These are phyloP conservation scores for Fusarium xylarioides DNA, from an alignment of 2,329 filamentous ascomycete genomes.

Conservation along the genomic window DNA sequence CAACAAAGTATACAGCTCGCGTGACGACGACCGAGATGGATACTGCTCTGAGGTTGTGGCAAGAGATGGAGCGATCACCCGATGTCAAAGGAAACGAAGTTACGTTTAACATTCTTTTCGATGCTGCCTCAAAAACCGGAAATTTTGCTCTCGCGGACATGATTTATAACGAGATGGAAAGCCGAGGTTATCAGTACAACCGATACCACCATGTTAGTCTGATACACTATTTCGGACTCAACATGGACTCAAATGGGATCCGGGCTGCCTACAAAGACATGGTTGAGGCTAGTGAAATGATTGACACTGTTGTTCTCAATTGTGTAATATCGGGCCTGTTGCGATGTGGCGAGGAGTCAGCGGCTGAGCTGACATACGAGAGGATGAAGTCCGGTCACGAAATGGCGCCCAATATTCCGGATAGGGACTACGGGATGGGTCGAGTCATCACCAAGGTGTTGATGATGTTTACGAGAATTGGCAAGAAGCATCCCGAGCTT, in stretches of 20 bases:
- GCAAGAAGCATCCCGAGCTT: conserved; percentile 65
- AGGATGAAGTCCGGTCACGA: conserved; percentile 78
- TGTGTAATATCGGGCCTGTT: conserved; percentile 84
- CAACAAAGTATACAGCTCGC: conserved; percentile 73
- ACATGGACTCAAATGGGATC: conserved; percentile 76
- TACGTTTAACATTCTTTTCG: conserved; percentile 95
- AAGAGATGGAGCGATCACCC: conserved; percentile 83
- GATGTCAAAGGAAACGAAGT: conserved; percentile 73
- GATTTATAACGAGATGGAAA: conserved; percentile 82
- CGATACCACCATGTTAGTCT: conserved; percentile 83
- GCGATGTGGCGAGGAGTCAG: conserved; percentile 75
- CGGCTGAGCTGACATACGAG: conserved; percentile 82
- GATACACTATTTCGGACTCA: conserved; percentile 85
- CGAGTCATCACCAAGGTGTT: conserved; percentile 63
- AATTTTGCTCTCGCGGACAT: conserved; percentile 87
- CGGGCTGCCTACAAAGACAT: conserved; percentile 82
- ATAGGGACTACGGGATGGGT: conserved; percentile 56
- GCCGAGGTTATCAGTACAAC: conserved; percentile 72
- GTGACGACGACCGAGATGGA: conserved; percentile 65
- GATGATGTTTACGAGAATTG: conserved; percentile 66
- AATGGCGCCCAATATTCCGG: conserved; percentile 51
- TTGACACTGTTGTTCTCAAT: conserved; percentile 89
- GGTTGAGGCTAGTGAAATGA: conserved; percentile 84
- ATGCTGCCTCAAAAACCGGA: conserved; percentile 84
- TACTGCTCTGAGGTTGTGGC: conserved; percentile 80